Evolutionary conservation across 352 stramenopile species (phyloP), one percentile per base, ranked within the genome.

Genomic region (Detonula confervacea): DNA sequence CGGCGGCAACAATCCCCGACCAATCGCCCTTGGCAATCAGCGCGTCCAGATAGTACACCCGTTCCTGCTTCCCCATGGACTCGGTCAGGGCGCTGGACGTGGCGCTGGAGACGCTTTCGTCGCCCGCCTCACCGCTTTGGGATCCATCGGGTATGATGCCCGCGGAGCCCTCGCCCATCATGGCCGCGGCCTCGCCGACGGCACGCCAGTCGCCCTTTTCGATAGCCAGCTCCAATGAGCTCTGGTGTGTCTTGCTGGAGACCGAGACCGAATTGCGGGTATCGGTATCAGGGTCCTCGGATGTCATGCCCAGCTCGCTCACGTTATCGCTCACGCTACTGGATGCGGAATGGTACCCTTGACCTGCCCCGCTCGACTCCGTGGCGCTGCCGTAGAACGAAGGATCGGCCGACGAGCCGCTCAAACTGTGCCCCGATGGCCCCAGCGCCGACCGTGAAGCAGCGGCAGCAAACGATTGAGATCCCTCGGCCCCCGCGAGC

Each of bases 171-270:
- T 78, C 83, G 55, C 79, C 83, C 69, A 91, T 83, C 66, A 92
- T 75, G 16, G 77, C 83, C 27, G 90, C 87, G 35, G 84, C 84
- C 25, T 90, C 79, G 6, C 83, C 87, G 24, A 94, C 90, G 20
- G 84, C 81, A 44, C 87, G 80, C 89, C 89, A 94, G 72, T 94
- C 87, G 57, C 87, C 89, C 2, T 71, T 60, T 42, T 90, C 84
- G 20, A 93, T 89, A 4, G 87, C 89, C 49, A 83, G 37, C 35
- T 91, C 84, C 33, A 92, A 52, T 18, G 80, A 80, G 2, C 67
- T 75, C 18, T 76, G 54, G 42, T 37, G 25, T 18, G 73, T 61
- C 18, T 66, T 49, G 16, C 27, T 47, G 0, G 56, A 63, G 24
- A 22, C 8, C 9, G 54, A 46, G 6, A n/a, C n/a, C n/a, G n/a